These are phyloP conservation scores for Leptographium lundbergii DNA, from an alignment of 2,329 filamentous ascomycete genomes.

Conservation along the genomic window DNA sequence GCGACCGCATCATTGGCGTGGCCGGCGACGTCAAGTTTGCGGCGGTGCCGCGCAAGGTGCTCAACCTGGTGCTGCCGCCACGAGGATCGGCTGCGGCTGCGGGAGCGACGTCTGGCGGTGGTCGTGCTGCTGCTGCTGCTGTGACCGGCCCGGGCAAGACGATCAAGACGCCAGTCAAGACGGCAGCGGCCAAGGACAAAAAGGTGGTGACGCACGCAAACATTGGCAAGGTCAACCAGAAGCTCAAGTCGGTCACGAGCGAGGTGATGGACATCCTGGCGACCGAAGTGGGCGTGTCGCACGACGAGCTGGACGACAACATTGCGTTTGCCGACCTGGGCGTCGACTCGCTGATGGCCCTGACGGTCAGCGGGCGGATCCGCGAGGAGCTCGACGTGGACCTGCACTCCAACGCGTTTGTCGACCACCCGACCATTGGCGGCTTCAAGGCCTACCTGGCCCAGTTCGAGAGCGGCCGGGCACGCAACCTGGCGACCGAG, in stretches of 20 bases:
- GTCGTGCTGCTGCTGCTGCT: slow-evolving; percentile 16
- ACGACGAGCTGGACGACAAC: slow-evolving; percentile 43
- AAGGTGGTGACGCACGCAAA: slow-evolving; percentile 33
- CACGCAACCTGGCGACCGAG: slow-evolving; percentile 13
- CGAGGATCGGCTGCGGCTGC: slow-evolving; percentile 30
- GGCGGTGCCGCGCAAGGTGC: slow-evolving; percentile 50
- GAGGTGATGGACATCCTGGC: slow-evolving; percentile 41
- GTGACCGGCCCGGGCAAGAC: slow-evolving; percentile 19
- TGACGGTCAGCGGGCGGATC: slow-evolving; percentile 43
- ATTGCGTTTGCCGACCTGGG: slow-evolving; percentile 45
- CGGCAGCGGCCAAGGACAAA: slow-evolving; percentile 8
- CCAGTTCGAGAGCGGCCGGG: slow-evolving; percentile 21
- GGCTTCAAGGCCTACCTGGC: slow-evolving; percentile 34
- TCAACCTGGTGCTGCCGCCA: slow-evolving; percentile 55
- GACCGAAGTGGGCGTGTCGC: slow-evolving; percentile 40
- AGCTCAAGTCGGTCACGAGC: slow-evolving; percentile 25
- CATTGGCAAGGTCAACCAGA: slow-evolving; percentile 36
- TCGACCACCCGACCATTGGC: slow-evolving; percentile 41
- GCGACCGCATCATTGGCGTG: slow-evolving; percentile 34
- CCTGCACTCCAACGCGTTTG: slow-evolving; percentile 38
- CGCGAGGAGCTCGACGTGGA: slow-evolving; percentile 45
- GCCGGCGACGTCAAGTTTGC: slow-evolving; percentile 51
- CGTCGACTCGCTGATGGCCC: slow-evolving; percentile 48
- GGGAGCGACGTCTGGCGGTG: slow-evolving; percentile 13
- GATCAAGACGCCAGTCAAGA: slow-evolving; percentile 19